Conservation (phyloP, 1,139 yeast genomes). For the Zygosaccharomyces pseudobailii region DNA sequence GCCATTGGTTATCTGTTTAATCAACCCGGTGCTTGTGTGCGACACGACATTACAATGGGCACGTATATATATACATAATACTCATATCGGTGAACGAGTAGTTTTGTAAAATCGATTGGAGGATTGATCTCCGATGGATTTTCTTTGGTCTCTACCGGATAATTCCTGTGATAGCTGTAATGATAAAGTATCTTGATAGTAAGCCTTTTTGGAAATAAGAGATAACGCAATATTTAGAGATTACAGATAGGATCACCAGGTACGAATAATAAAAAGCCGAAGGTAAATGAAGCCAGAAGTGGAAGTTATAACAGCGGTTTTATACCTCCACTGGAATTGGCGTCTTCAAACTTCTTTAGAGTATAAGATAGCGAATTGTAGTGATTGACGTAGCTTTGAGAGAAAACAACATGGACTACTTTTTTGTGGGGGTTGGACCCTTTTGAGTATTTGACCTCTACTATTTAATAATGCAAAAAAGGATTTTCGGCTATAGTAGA, state of each 20-base stretch:
- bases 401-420: too few relatives aligned
- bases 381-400: too few relatives aligned
- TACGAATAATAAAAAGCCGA: neutral
- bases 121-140: neutral
- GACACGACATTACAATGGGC: too few relatives aligned
- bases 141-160: neutral
- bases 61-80: too few relatives aligned
- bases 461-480: too few relatives aligned
- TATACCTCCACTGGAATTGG: neutral
- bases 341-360: too few relatives aligned
- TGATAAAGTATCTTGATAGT: neutral
- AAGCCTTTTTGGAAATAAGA: neutral
- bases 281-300: neutral
- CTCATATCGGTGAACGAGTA: neutral
- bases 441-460: too few relatives aligned
- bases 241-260: neutral
- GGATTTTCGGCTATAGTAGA: too few relatives aligned
- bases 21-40: too few relatives aligned
- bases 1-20: conserved; percentile 4
- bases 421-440: too few relatives aligned
- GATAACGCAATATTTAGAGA: neutral
- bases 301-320: neutral
- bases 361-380: too few relatives aligned
- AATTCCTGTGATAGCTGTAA: neutral
- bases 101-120: neutral